Evolutionary conservation across 495 filamentous ascomycete genomes (phyloP).

Genomic region (Penicillium desertorum): DNA sequence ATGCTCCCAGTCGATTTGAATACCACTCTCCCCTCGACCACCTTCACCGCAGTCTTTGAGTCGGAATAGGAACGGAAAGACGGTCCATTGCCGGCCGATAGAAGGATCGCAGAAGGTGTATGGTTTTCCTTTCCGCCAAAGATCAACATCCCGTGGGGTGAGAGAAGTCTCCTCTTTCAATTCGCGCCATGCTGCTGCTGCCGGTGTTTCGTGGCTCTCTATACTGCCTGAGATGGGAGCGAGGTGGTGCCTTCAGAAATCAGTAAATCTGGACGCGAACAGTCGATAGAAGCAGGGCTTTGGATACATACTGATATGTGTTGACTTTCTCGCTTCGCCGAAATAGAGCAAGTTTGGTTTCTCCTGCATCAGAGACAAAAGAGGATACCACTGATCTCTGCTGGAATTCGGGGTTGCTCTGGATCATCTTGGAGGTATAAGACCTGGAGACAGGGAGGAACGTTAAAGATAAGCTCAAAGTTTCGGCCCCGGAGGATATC

Average conservation of each 20-base stretch:
- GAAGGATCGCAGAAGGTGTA: constrained; percentile 56
- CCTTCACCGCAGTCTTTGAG: constrained; percentile 38
- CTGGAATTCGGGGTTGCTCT: constrained; percentile 14
- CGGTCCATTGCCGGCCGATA: constrained; percentile 58
- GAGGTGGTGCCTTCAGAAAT: constrained; percentile 44
- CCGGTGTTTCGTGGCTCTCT: constrained; percentile 49
- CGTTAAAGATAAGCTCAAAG: background rate
- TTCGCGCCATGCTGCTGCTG: constrained; percentile 60
- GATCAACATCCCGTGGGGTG: constrained; percentile 40
- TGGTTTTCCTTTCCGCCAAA: constrained; percentile 58
- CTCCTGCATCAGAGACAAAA: constrained; percentile 46
- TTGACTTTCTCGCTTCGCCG: constrained; percentile 55
- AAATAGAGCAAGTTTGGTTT: constrained; percentile 55
- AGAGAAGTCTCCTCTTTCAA: constrained; percentile 62
- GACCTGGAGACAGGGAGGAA: background rate
- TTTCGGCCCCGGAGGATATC: background rate
- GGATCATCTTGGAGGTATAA: background rate
- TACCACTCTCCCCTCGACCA: constrained; percentile 36
- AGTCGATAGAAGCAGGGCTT: background rate
- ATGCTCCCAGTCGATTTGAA: constrained; percentile 65
- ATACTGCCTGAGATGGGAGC: constrained; percentile 64
- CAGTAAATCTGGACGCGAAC: background rate
- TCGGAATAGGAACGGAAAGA: constrained; percentile 61
- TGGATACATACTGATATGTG: constrained; percentile 49
- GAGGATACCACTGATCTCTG: constrained; percentile 54